Evolutionary conservation across 345 rosid species (phyloP).

Genomic region (Hirschfeldia incana): DNA sequence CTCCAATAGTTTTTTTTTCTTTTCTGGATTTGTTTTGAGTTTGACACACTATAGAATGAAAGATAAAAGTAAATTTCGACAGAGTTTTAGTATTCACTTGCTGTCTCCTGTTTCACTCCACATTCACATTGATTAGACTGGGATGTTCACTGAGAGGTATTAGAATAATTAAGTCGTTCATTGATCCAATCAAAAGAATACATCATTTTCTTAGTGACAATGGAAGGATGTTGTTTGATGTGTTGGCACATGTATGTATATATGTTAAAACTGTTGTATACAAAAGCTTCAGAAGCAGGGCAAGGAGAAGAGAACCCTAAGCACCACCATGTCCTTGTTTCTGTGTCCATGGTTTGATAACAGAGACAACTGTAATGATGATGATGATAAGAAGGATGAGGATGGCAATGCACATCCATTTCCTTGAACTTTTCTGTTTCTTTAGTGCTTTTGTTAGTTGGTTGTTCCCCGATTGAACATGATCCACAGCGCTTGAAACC

Average conservation of each 20-base stretch:
- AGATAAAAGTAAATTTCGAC: constrained; percentile 27
- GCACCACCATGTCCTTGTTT: constrained; percentile 55
- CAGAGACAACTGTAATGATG: constrained; percentile 61
- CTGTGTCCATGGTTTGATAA: constrained; percentile 78
- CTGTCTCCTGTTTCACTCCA: background rate
- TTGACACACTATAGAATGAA: constrained; percentile 33
- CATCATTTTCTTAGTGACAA: constrained; percentile 18
- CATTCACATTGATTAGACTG: constrained; percentile 4
- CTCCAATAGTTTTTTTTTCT: constrained; percentile 9
- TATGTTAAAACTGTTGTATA: constrained; percentile 25
- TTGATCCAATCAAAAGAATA: constrained; percentile 28
- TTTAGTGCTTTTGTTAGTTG: constrained; percentile 71
- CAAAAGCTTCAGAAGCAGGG: constrained; percentile 20
- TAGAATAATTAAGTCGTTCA: constrained; percentile 3
- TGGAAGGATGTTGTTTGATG: constrained; percentile 1
- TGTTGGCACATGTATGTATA: constrained; percentile 27
- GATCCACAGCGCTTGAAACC: constrained; percentile 94
- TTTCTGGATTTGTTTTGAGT: constrained; percentile 25
- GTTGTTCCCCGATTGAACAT: constrained; percentile 79
- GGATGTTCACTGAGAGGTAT: background rate
- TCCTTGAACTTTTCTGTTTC: constrained; percentile 75
- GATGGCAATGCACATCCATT: constrained; percentile 94
- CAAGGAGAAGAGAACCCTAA: constrained; percentile 33
- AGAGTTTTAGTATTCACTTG: background rate
- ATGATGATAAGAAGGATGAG: constrained; percentile 77